Percentiles rank a stretch among this genome's conserved stretches.
phyloP scores from a whole-genome alignment of 2,329 filamentous ascomycete genomes.

The Mycocentrospora acerina region DNA sequence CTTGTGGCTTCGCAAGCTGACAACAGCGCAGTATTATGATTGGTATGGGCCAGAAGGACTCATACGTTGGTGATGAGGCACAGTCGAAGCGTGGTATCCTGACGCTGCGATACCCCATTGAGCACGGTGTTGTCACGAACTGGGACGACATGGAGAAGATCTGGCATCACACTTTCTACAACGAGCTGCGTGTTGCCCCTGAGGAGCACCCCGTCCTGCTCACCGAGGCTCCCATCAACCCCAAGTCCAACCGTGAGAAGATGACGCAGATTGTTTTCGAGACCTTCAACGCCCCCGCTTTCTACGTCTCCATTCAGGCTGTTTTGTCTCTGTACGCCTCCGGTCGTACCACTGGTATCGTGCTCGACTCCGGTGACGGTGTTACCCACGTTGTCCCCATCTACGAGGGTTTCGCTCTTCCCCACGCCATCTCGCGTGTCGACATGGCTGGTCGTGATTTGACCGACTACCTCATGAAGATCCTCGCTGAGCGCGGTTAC shows the following conservation, averaged over 20 bases:
- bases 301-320: slow-evolving; percentile 99
- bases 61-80: slow-evolving; percentile 99
- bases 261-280: slow-evolving; percentile 99
- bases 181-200: slow-evolving; percentile 98
- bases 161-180: slow-evolving; percentile 99
- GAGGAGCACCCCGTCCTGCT: slow-evolving; percentile 99
- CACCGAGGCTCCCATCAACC: slow-evolving; percentile 99
- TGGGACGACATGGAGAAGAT: slow-evolving; percentile 99
- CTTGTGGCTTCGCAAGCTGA: slow-evolving; percentile 41
- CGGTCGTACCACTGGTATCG: slow-evolving; percentile 99
- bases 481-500: slow-evolving; percentile 98
- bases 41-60: slow-evolving; percentile 99
- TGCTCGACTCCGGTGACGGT: slow-evolving; percentile 99
- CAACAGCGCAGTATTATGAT: slow-evolving; percentile 88
- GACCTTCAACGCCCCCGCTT: slow-evolving; percentile 99
- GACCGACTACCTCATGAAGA: slow-evolving; percentile 99
- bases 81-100: slow-evolving; percentile 99
- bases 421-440: slow-evolving; percentile 99
- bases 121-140: slow-evolving; percentile 99
- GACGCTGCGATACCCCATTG: slow-evolving; percentile 98
- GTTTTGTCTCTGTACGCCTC: slow-evolving; percentile 99
- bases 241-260: slow-evolving; percentile 99
- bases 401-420: slow-evolving; percentile 99
- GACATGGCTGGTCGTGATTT: slow-evolving; percentile 99
- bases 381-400: slow-evolving; percentile 99